Evolutionary conservation across 2,329 filamentous ascomycete genomes (phyloP).

Genomic region (Sarocladiaceae sp.): DNA sequence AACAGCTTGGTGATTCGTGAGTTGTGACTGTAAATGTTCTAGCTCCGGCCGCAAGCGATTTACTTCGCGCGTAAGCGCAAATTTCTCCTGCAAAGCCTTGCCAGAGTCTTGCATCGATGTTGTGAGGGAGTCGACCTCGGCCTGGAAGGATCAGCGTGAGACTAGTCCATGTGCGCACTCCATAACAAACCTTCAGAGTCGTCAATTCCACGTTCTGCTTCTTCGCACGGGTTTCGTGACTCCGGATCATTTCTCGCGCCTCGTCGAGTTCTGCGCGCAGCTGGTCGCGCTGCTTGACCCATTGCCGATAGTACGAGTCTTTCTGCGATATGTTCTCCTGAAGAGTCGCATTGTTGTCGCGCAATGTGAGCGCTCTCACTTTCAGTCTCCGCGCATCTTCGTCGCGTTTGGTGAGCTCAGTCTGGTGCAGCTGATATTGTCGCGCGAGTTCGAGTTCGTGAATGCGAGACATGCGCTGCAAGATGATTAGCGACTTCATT

Average conservation of each 20-base stretch:
- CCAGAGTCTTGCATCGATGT: constrained; percentile 64
- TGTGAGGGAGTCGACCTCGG: constrained; percentile 67
- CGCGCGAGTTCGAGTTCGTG: constrained; percentile 66
- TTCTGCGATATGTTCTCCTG: constrained; percentile 57
- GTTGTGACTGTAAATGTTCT: constrained; percentile 51
- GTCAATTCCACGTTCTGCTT: constrained; percentile 44
- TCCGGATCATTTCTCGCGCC: constrained; percentile 35
- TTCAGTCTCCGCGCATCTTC: constrained; percentile 70
- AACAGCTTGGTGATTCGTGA: constrained; percentile 59
- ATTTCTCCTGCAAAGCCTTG: constrained; percentile 60
- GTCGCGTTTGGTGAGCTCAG: constrained; percentile 66
- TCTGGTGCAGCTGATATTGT: constrained; percentile 58
- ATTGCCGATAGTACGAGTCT: constrained; percentile 52
- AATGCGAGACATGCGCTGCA: constrained; percentile 40
- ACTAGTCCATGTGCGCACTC: too few relatives aligned
- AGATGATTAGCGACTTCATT: not conserved
- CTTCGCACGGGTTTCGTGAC: constrained; percentile 44
- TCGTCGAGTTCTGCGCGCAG: constrained; percentile 38
- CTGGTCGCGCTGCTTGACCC: constrained; percentile 36
- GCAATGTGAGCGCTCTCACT: constrained; percentile 65
- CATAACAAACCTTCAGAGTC: constrained; percentile 48
- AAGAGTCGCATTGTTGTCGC: constrained; percentile 68
- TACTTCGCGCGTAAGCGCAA: constrained; percentile 47
- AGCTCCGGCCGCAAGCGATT: constrained; percentile 50
- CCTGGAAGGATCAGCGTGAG: constrained; percentile 38